Evolutionary conservation across 2,329 filamentous ascomycete genomes (phyloP).

Genomic region (Exophiala viscosa): DNA sequence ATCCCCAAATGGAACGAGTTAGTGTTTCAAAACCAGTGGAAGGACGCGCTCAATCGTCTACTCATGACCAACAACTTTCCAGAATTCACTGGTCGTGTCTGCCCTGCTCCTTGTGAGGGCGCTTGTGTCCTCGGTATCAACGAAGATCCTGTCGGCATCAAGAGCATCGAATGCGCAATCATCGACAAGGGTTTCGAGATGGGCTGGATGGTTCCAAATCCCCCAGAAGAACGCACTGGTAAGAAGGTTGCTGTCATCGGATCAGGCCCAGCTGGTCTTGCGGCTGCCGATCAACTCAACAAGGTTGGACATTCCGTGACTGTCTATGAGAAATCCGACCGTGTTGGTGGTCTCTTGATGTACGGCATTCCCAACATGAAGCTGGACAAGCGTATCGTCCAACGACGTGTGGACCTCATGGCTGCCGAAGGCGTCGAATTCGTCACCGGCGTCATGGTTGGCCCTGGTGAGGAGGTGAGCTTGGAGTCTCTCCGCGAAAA

Average conservation of each 20-base stretch:
- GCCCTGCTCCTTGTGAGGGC: slow-evolving; percentile 92
- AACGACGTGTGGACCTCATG: slow-evolving; percentile 94
- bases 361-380: slow-evolving; percentile 99
- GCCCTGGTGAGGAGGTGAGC: slow-evolving; percentile 65
- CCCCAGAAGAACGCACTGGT: slow-evolving; percentile 75
- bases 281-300: slow-evolving; percentile 90
- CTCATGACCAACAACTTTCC: slow-evolving; percentile 99
- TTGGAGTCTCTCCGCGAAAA: slow-evolving; percentile 68
- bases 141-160: slow-evolving; percentile 95
- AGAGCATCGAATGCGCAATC: slow-evolving; percentile 96
- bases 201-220: slow-evolving; percentile 91
- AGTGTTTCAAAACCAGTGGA: slow-evolving; percentile 73
- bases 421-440: slow-evolving; percentile 81
- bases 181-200: slow-evolving; percentile 96
- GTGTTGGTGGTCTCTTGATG: slow-evolving; percentile 88
- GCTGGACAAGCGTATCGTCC: slow-evolving; percentile 94
- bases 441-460: slow-evolving; percentile 72
- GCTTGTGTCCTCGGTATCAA: slow-evolving; percentile 95
- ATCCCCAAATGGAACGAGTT: slow-evolving; percentile 96
- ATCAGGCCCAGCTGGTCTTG: slow-evolving; percentile 86
- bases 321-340: slow-evolving; percentile 88
- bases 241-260: slow-evolving; percentile 88
- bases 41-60: slow-evolving; percentile 83
- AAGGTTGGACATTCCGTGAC: slow-evolving; percentile 83
- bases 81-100: slow-evolving; percentile 95